These are phyloP conservation scores for Dissophora ornata DNA, from an alignment of 192 early-diverging fungal genomes.

Conservation along the genomic window DNA sequence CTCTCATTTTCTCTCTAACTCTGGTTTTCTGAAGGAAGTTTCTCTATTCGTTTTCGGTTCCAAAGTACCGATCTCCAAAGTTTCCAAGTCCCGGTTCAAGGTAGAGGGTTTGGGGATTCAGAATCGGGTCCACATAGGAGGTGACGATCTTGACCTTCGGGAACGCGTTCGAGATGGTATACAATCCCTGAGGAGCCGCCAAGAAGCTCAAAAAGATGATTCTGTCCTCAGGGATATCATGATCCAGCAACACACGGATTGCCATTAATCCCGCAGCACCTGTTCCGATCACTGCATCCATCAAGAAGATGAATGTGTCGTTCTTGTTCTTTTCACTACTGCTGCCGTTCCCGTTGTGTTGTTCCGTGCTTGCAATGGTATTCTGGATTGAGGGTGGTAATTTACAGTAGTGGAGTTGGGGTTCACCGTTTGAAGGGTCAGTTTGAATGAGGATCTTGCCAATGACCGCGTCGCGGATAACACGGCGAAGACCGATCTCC, in stretches of 20 bases:
- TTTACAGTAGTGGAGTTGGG: constrained; percentile 88
- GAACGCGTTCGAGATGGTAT: constrained; percentile 85
- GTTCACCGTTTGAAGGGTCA: constrained; percentile 82
- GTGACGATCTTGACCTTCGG: constrained; percentile 83
- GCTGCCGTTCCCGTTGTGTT: neutral
- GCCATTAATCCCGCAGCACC: constrained; percentile 97
- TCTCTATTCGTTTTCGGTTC: constrained; percentile 56
- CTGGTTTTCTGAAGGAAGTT: no score
- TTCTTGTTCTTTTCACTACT: neutral
- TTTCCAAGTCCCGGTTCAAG: constrained; percentile 90
- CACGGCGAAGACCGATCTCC: constrained; percentile 86
- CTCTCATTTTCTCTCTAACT: no score
- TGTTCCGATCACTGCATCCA: constrained; percentile 90
- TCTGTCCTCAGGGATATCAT: constrained; percentile 84
- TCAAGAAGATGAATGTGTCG: constrained; percentile 43
- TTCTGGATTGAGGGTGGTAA: constrained; percentile 67
- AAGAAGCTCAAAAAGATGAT: constrained; percentile 90
- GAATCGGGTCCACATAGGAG: constrained; percentile 80
- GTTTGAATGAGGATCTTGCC: constrained; percentile 95
- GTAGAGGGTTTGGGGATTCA: constrained; percentile 71
- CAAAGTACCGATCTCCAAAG: constrained; percentile 82
- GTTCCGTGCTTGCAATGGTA: no score
- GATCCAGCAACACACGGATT: constrained; percentile 91
- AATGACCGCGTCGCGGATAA: constrained; percentile 81
- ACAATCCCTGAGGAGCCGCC: constrained; percentile 80